Evolutionary conservation across 78 protist genomes (phyloP).

Genomic region (Dictyostelium purpureum): DNA sequence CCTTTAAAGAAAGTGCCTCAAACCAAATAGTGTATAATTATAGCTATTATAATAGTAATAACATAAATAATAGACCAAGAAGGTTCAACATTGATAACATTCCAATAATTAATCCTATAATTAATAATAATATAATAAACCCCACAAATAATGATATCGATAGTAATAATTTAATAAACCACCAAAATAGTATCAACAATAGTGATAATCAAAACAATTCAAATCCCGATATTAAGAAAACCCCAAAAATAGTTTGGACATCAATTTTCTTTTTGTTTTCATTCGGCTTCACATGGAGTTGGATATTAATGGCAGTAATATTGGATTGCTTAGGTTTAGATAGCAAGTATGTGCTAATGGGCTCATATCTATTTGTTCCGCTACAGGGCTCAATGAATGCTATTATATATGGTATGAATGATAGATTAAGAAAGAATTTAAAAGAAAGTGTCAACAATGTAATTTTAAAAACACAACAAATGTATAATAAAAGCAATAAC

Average conservation of each 20-base stretch:
- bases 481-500: not conserved
- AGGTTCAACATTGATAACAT: not conserved
- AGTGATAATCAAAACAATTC: not conserved
- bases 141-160: no score
- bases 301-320: not conserved
- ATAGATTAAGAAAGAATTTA: conserved; percentile 14
- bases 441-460: conserved; percentile 2
- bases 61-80: not conserved
- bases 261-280: conserved; percentile 24
- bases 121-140: not conserved
- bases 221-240: not conserved
- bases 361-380: conserved; percentile 9
- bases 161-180: not conserved
- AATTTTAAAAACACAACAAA: not conserved
- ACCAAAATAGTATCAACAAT: not conserved
- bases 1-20: not conserved
- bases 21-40: not conserved
- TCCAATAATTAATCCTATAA: not conserved
- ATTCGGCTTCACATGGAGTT: conserved; percentile 39
- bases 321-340: not conserved
- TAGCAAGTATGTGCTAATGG: not conserved
- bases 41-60: not conserved
- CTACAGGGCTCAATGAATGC: conserved; percentile 49
- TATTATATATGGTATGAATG: conserved; percentile 26
- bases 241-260: conserved; percentile 52